Conservation (phyloP, 2,329 filamentous ascomycete genomes). For the Exophiala viscosa region DNA sequence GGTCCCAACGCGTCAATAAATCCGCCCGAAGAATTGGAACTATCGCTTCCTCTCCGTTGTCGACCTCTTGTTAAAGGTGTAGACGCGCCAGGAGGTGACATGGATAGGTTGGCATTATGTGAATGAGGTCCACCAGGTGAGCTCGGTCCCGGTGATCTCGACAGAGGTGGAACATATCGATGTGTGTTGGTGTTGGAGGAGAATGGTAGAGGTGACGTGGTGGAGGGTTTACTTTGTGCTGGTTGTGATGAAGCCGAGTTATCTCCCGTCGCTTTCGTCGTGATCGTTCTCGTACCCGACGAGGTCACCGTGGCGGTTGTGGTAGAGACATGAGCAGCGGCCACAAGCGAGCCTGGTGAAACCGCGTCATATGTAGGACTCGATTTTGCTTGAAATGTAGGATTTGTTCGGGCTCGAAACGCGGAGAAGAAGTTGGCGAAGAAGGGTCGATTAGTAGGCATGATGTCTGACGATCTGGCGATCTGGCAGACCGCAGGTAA, state of each 20-base stretch:
- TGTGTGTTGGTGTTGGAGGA: constrained; percentile 18
- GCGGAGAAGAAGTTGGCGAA: constrained; percentile 65
- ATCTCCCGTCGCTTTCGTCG: constrained; percentile 40
- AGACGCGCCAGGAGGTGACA: constrained; percentile 34
- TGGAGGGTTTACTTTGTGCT: constrained; percentile 39
- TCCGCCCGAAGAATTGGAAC: constrained; percentile 45
- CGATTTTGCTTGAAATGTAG: constrained; percentile 54
- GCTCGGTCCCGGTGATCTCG: constrained; percentile 25
- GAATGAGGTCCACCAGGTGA: constrained; percentile 29
- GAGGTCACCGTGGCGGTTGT: constrained; percentile 38
- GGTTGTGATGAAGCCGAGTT: constrained; percentile 22
- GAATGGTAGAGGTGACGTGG: constrained; percentile 23
- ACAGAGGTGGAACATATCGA: constrained; percentile 23
- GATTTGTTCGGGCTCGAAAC: constrained; percentile 59
- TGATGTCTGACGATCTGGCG: constrained; percentile 36
- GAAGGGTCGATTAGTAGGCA: constrained; percentile 65
- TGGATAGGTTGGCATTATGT: constrained; percentile 37
- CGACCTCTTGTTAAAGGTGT: constrained; percentile 32
- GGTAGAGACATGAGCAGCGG: constrained; percentile 36
- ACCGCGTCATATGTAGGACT: constrained; percentile 36
- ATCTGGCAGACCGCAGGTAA: not conserved
- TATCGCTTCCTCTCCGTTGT: constrained; percentile 46
- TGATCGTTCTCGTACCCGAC: constrained; percentile 46
- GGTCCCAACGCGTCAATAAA: constrained; percentile 46
- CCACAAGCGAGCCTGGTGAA: constrained; percentile 32